Base-by-base conservation (phyloP, 106 monocot species). In the Dendrobium nobile region DNA sequence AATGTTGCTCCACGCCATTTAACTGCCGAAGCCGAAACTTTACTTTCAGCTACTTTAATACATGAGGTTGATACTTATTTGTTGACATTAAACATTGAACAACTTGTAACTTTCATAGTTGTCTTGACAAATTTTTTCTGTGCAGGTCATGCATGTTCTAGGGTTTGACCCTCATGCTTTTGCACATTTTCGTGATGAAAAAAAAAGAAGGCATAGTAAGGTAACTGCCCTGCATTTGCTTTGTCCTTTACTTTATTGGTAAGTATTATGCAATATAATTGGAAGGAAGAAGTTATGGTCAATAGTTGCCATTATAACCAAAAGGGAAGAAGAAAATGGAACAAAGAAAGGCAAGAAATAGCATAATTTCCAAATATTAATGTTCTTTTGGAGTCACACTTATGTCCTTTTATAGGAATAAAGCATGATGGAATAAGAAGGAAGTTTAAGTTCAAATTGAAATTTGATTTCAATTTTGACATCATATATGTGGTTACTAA, bases 141-240 rank as follows among this genome's bases (percentile, higher is more conserved):
- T 84, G 41, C 87, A 94, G 94, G 98, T 98, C 84, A 98, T 98
- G 94, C 98, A 98, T 98, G 98, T 98, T 88, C 88, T 98, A 80
- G 98, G 98, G 74, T 98, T 98, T 88, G 98, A 98, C 91, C 98
- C 98, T 82, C 98, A 98, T 92, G 98, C 98, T 27, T 98, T 98
- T 80, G 89, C 98, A 70, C 98, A 98, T 83, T 98, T 98, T 79
- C 89, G 98, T 45, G 92, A 98, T 87, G 98, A 95, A 82, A 91
- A 92, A 58, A 98, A 98, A 84, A 86, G 95, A 88, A 94, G 98
- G 77, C 94, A 92, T 41, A 88, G 72, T 70, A 89, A 92, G 92
- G 98, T 98, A 86, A 9, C 56, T 48, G 22, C 13, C 54, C 55
- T 54, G 54, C 41, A 47, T 15, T 79, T 75, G 48, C 28, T 51